These are phyloP conservation scores for Glycine latifolia DNA, from an alignment of 306 rosid species.

Conservation along the genomic window DNA sequence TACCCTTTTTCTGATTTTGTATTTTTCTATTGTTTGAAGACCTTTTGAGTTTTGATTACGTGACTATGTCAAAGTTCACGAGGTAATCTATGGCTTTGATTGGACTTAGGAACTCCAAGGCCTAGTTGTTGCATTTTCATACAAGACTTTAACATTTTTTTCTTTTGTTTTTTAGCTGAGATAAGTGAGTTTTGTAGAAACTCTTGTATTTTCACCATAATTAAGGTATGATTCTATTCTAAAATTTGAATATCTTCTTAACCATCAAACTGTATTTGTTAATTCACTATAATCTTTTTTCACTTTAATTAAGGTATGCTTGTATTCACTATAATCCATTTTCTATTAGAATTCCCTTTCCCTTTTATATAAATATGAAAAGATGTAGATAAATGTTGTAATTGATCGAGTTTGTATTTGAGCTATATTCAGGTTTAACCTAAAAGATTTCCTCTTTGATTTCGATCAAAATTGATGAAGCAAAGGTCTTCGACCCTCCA, in stretches of 20 bases:
- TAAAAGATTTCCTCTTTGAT: too few relatives aligned
- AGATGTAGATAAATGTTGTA: background rate
- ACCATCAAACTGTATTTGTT: background rate
- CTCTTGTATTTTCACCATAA: background rate
- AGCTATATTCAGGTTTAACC: too few relatives aligned
- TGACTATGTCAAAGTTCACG: slow-evolving; percentile 72
- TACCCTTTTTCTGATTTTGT: too few relatives aligned
- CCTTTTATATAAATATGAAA: background rate
- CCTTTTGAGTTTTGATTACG: background rate
- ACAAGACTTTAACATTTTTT: slow-evolving; percentile 51
- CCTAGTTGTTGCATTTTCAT: slow-evolving; percentile 83
- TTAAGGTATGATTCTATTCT: background rate
- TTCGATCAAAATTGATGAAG: too few relatives aligned
- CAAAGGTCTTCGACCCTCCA: too few relatives aligned
- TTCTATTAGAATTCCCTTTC: background rate
- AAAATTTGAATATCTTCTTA: slow-evolving; percentile 7
- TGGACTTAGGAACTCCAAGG: slow-evolving; percentile 80
- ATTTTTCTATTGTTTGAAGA: too few relatives aligned
- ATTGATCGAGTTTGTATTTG: background rate
- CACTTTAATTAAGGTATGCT: too few relatives aligned
- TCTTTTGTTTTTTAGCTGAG: background rate
- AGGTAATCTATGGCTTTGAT: slow-evolving; percentile 75
- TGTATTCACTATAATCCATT: too few relatives aligned
- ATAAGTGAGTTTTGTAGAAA: background rate
- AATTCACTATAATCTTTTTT: too few relatives aligned